phyloP scores from a whole-genome alignment of 176 grass and related monocot genomes.

The Saccharum officinarum region DNA sequence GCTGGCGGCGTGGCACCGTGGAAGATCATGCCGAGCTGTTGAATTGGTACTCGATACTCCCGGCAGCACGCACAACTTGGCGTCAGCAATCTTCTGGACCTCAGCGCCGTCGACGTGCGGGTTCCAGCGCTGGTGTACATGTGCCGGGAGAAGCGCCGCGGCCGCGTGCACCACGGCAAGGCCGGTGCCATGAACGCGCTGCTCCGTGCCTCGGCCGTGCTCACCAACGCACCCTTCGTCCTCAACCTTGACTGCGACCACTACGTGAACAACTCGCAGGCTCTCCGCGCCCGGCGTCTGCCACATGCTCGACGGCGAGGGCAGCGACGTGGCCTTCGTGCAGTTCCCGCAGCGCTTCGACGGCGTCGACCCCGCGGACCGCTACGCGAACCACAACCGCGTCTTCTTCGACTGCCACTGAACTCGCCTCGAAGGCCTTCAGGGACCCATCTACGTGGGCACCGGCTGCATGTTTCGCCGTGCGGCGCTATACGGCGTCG shows the following conservation, averaged over 20 bases:
- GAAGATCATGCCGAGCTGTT: slow-evolving; percentile 19
- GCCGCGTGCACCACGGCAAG: slow-evolving; percentile 95
- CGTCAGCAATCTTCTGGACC: neutral
- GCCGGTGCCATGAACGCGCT: slow-evolving; percentile 94
- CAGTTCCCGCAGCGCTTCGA: slow-evolving; percentile 93
- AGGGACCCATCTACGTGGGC: slow-evolving; percentile 83
- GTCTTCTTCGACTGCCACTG: slow-evolving; percentile 96
- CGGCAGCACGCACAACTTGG: neutral
- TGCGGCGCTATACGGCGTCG: slow-evolving; percentile 67
- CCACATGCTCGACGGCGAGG: slow-evolving; percentile 87
- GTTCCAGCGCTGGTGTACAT: slow-evolving; percentile 87
- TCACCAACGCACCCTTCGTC: slow-evolving; percentile 91
- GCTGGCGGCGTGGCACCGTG: neutral
- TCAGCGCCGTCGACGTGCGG: slow-evolving; percentile 47
- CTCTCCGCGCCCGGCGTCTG: slow-evolving; percentile 86
- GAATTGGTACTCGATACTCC: neutral
- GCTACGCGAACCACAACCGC: slow-evolving; percentile 97
- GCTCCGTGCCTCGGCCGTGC: slow-evolving; percentile 80
- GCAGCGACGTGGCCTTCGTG: slow-evolving; percentile 84
- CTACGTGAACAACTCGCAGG: slow-evolving; percentile 86
- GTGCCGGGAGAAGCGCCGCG: slow-evolving; percentile 84
- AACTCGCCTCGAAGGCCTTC: slow-evolving; percentile 69
- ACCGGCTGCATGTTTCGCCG: slow-evolving; percentile 77
- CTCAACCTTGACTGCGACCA: slow-evolving; percentile 99
- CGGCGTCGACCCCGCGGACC: slow-evolving; percentile 89